These are phyloP conservation scores for Halenospora varia DNA, from an alignment of 495 filamentous ascomycete genomes.

Conservation along the genomic window DNA sequence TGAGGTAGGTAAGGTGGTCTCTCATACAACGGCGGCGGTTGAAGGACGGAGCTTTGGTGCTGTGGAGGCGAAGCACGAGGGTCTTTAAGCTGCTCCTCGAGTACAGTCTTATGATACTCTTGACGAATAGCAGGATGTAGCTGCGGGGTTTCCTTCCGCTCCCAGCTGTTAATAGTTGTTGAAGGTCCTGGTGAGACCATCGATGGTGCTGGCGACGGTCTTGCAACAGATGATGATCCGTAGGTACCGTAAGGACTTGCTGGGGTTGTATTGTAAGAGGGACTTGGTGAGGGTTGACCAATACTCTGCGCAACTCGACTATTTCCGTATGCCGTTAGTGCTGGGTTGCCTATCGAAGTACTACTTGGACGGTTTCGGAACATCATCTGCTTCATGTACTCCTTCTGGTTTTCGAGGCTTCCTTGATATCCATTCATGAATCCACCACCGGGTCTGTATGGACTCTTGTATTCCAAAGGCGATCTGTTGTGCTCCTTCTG, in stretches of 20 bases:
- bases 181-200: neutral
- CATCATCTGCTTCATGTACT: conserved; percentile 23
- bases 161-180: conserved; percentile 10
- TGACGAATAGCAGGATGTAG: conserved; percentile 44
- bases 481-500: conserved; percentile 46
- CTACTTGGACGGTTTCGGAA: conserved; percentile 10
- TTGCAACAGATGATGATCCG: conserved; percentile 12
- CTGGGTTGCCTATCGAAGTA: conserved; percentile 13
- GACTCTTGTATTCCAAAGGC: conserved; percentile 38
- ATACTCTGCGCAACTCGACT: neutral
- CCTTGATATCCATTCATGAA: conserved; percentile 56
- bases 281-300: neutral
- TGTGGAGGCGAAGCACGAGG: conserved; percentile 3
- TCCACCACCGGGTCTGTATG: conserved; percentile 47
- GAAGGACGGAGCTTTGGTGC: conserved; percentile 2
- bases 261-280: neutral
- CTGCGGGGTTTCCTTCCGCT: conserved; percentile 23
- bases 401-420: conserved; percentile 37
- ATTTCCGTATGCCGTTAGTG: conserved; percentile 2
- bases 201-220: conserved; percentile 1
- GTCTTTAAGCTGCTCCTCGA: conserved; percentile 28
- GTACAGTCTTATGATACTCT: conserved; percentile 32
- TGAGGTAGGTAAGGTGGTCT: conserved; percentile 3
- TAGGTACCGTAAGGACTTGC: neutral
- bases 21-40: conserved; percentile 14